Percentiles rank a stretch among this genome's conserved stretches.
These are phyloP conservation scores for Macrophomina pseudophaseolina DNA, from an alignment of 2,329 filamentous ascomycete species.

Conservation along the genomic window DNA sequence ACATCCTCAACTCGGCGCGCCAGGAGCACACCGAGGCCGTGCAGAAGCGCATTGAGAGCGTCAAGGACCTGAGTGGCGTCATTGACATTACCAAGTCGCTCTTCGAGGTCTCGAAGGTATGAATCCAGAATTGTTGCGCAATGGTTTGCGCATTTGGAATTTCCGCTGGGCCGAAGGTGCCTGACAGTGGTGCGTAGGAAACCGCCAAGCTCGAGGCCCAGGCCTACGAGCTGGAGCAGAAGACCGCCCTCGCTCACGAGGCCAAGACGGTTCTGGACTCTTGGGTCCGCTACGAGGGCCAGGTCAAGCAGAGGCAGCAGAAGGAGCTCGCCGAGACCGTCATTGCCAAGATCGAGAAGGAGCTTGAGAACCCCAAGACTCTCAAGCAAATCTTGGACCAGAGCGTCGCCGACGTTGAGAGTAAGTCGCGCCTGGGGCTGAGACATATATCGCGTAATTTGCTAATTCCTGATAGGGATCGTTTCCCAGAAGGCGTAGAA, in stretches of 20 bases:
- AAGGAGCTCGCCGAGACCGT: conserved; percentile 89
- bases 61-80: conserved; percentile 91
- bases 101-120: conserved; percentile 97
- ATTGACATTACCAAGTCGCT: conserved; percentile 96
- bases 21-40: conserved; percentile 95
- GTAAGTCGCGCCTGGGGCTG: conserved; percentile 59
- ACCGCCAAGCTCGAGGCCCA: conserved; percentile 94
- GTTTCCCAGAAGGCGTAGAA: conserved; percentile 45
- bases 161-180: conserved; percentile 33
- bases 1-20: conserved; percentile 91
- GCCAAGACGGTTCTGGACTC: conserved; percentile 96
- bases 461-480: conserved; percentile 37
- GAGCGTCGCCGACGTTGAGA: conserved; percentile 94
- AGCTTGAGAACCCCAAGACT: conserved; percentile 96
- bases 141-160: conserved; percentile 13
- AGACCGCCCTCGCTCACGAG: conserved; percentile 87
- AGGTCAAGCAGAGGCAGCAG: conserved; percentile 99
- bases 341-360: conserved; percentile 98
- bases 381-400: conserved; percentile 98
- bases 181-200: conserved; percentile 66
- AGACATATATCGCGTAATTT: background rate
- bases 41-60: conserved; percentile 90
- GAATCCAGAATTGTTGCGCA: conserved; percentile 29
- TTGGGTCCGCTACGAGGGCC: conserved; percentile 97
- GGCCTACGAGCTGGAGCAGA: conserved; percentile 97